phyloP scores from a whole-genome alignment of 305 asterid species.

The Fraxinus dipetala region DNA sequence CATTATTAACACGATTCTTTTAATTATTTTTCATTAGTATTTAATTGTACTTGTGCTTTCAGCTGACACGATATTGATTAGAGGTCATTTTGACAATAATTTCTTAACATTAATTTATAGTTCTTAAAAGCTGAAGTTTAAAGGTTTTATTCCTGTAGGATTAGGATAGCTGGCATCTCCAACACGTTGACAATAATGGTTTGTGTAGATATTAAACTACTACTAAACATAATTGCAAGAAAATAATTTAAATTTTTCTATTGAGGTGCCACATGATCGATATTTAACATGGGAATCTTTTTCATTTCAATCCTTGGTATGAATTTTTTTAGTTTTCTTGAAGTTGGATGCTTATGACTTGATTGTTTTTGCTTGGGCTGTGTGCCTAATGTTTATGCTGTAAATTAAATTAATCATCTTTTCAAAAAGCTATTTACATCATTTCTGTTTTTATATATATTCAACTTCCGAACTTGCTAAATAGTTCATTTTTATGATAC shows the following conservation, averaged over 20 bases:
- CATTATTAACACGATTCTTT: neutral
- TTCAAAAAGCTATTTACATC: neutral
- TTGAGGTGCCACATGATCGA: neutral
- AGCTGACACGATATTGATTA: neutral
- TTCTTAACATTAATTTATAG: neutral
- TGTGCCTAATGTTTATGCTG: neutral
- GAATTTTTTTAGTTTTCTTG: neutral
- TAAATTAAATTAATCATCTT: neutral
- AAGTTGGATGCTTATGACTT: neutral
- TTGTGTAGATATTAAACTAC: neutral
- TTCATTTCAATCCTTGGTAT: neutral
- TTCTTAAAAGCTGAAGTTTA: neutral
- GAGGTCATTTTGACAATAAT: neutral
- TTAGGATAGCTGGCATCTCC: neutral
- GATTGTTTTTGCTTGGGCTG: neutral
- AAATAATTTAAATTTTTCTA: neutral
- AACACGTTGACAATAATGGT: neutral
- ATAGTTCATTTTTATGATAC: neutral
- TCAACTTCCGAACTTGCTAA: neutral
- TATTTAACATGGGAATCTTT: neutral
- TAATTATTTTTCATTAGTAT: neutral
- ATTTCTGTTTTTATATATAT: neutral
- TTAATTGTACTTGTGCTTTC: neutral
- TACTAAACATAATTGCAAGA: neutral
- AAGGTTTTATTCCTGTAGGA: neutral